Conservation (phyloP, 2,329 filamentous ascomycete species). For the Talaromyces verruculosus region DNA sequence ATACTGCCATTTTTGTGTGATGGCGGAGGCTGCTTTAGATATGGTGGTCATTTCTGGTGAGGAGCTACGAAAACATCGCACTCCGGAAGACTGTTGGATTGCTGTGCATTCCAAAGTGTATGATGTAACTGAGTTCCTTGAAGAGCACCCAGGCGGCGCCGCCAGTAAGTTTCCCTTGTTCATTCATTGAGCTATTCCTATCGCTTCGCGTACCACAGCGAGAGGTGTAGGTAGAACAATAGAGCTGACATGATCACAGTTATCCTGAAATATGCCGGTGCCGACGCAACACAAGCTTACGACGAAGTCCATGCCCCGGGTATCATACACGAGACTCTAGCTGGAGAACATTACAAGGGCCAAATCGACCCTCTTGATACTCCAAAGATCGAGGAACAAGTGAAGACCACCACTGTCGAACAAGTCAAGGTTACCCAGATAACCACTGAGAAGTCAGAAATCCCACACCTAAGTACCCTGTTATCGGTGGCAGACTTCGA, state of each 20-base stretch:
- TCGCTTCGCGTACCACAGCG: not conserved
- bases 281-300: constrained; percentile 14
- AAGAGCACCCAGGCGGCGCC: constrained; percentile 83
- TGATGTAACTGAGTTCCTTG: constrained; percentile 88
- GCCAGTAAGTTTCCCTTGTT: not conserved
- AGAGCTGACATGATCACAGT: not conserved
- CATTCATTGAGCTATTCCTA: no score
- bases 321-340: constrained; percentile 7
- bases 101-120: constrained; percentile 82
- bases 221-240: not conserved
- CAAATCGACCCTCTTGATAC: constrained; percentile 8
- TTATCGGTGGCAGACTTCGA: constrained; percentile 13
- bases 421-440: not conserved
- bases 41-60: not conserved
- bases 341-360: constrained; percentile 1
- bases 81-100: constrained; percentile 15
- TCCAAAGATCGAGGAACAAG: not conserved
- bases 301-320: constrained; percentile 16
- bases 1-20: not conserved
- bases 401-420: not conserved
- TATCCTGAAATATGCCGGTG: constrained; percentile 16
- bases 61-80: constrained; percentile 13
- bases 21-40: not conserved
- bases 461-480: constrained; percentile 9
- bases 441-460: not conserved